Evolutionary conservation across 2,329 filamentous ascomycete species (phyloP).

Genomic region (Penicillium psychrosexuale): DNA sequence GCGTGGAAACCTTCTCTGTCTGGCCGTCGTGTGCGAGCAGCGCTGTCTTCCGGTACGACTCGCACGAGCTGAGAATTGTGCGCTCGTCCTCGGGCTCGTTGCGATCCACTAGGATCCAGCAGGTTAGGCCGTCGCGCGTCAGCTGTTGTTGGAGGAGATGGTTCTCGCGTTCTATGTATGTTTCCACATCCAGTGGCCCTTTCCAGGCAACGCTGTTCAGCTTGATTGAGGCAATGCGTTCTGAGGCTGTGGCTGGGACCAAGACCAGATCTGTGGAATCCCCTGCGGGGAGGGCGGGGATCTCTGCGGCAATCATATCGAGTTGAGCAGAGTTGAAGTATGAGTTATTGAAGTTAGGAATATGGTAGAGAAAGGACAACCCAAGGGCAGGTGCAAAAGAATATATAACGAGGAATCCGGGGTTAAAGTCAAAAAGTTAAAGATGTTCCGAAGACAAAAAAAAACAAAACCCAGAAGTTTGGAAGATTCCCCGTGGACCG

Average conservation of each 20-base stretch:
- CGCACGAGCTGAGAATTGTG: slow-evolving; percentile 57
- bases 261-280: slow-evolving; percentile 53
- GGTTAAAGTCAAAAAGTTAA: slow-evolving; percentile 2
- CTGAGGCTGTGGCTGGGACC: slow-evolving; percentile 53
- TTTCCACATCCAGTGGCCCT: slow-evolving; percentile 52
- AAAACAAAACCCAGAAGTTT: background rate
- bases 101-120: slow-evolving; percentile 58
- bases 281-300: slow-evolving; percentile 44
- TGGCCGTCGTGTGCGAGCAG: slow-evolving; percentile 49
- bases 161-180: slow-evolving; percentile 58
- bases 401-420: background rate
- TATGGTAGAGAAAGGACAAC: background rate
- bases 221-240: slow-evolving; percentile 52
- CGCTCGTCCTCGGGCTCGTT: slow-evolving; percentile 38
- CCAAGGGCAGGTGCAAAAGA: background rate
- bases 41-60: slow-evolving; percentile 48
- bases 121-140: slow-evolving; percentile 55
- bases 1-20: slow-evolving; percentile 56
- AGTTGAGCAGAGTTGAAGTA: background rate
- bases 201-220: slow-evolving; percentile 58
- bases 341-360: background rate
- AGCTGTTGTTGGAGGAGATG: slow-evolving; percentile 51
- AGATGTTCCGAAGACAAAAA: background rate
- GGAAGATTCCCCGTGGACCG: background rate
- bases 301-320: slow-evolving; percentile 37